These are phyloP conservation scores for Phlebiopsis flavidoalba DNA, from an alignment of 768 basidiomycete genomes.

Conservation along the genomic window DNA sequence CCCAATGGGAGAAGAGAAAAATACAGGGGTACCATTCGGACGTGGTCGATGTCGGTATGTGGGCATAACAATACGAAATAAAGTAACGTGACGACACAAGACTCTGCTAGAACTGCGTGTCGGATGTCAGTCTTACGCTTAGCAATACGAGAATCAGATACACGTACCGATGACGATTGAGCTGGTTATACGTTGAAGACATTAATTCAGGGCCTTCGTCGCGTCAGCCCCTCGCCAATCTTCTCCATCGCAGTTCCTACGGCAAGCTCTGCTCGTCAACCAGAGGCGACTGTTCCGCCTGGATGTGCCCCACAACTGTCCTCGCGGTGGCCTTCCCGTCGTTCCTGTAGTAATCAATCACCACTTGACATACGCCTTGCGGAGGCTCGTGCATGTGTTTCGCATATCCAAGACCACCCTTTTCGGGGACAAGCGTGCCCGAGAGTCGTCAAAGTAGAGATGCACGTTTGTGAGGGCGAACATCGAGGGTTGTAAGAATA, in stretches of 20 bases:
- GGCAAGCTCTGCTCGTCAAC: conserved; percentile 21
- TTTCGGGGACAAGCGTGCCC: conserved; percentile 27
- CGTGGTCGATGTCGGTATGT: background rate
- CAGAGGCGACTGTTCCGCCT: conserved; percentile 16
- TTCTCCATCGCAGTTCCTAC: conserved; percentile 22
- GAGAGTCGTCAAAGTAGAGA: conserved; percentile 35
- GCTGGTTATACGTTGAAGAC: background rate
- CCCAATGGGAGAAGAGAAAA: background rate
- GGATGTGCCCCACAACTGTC: conserved; percentile 16
- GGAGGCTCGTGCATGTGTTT: conserved; percentile 22
- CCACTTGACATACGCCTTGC: conserved; percentile 31
- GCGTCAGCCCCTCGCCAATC: conserved; percentile 14
- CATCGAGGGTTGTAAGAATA: conserved; percentile 35
- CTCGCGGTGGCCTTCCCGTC: conserved; percentile 22
- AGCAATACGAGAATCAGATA: background rate
- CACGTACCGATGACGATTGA: background rate
- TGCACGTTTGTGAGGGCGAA: conserved; percentile 31
- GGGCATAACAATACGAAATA: background rate
- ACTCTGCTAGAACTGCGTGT: background rate
- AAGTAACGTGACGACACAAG: background rate
- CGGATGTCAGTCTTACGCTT: background rate
- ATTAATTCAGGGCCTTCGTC: conserved; percentile 6
- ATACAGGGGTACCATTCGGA: background rate
- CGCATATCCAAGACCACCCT: conserved; percentile 35
- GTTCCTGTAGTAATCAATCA: conserved; percentile 24